Conservation (phyloP, 371 early-diverging fungal species). For the Mucor saturninus region DNA sequence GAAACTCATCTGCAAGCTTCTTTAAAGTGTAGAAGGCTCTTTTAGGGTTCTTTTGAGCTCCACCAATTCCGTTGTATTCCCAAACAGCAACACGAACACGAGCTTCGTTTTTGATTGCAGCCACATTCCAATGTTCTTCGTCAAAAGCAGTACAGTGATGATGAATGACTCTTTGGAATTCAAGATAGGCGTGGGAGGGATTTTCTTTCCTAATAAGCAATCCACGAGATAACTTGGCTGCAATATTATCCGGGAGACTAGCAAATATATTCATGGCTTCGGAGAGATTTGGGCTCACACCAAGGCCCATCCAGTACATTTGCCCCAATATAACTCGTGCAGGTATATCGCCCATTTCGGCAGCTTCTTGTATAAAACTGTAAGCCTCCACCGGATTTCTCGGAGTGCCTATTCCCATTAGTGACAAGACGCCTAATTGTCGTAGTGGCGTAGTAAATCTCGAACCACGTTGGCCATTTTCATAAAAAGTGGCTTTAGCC, state of each 20-base stretch:
- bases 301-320: slow-evolving; percentile 21
- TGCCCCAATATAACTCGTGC: slow-evolving; percentile 30
- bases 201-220: slow-evolving; percentile 22
- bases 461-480: not conserved
- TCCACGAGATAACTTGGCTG: slow-evolving; percentile 22
- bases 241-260: slow-evolving; percentile 14
- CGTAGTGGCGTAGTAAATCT: slow-evolving; percentile 12
- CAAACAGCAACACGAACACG: slow-evolving; percentile 21
- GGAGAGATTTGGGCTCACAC: slow-evolving; percentile 7
- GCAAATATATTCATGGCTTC: slow-evolving; percentile 17
- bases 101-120: slow-evolving; percentile 24
- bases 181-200: slow-evolving; percentile 15
- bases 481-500: not conserved
- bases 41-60: slow-evolving; percentile 10
- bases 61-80: slow-evolving; percentile 27
- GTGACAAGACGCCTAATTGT: slow-evolving; percentile 13
- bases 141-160: slow-evolving; percentile 6
- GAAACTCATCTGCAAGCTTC: slow-evolving; percentile 17
- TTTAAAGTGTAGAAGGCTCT: slow-evolving; percentile 17
- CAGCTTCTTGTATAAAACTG: slow-evolving; percentile 15
- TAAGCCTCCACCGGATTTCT: slow-evolving; percentile 12
- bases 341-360: slow-evolving; percentile 16
- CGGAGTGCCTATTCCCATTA: slow-evolving; percentile 20
- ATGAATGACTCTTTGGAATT: slow-evolving; percentile 10
- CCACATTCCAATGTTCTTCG: slow-evolving; percentile 20